Percentiles rank a stretch among this genome's conserved stretches.
Conservation (phyloP, 495 filamentous ascomycete genomes). For the Neurospora sublineolata region DNA sequence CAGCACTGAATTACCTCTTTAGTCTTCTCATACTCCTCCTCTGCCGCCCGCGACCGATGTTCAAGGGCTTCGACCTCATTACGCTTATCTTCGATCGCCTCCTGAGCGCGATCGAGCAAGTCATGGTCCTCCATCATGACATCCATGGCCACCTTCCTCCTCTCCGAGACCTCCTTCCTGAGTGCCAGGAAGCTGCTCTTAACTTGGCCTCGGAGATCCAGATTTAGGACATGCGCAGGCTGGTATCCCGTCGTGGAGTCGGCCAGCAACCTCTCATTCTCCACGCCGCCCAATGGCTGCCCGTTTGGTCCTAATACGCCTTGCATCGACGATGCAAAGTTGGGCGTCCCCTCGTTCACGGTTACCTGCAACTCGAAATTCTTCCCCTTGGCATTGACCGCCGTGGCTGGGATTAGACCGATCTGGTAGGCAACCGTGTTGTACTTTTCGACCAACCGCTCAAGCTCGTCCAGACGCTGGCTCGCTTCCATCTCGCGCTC, state of each 20-base stretch:
- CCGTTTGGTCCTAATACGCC: neutral
- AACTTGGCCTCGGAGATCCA: conserved; percentile 72
- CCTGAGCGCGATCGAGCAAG: conserved; percentile 80
- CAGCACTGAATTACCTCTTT: conserved; percentile 49
- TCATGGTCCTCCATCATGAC: conserved; percentile 85
- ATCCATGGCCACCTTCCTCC: conserved; percentile 69
- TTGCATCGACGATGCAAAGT: conserved; percentile 49
- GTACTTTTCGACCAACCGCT: conserved; percentile 74
- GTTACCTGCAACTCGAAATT: conserved; percentile 72
- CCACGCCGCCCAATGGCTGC: conserved; percentile 46
- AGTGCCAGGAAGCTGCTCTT: conserved; percentile 66
- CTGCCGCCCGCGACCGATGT: conserved; percentile 69
- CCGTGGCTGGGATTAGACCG: conserved; percentile 72
- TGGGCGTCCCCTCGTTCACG: conserved; percentile 49
- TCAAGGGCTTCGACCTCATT: conserved; percentile 87
- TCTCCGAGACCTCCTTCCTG: conserved; percentile 78
- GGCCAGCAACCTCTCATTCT: conserved; percentile 55
- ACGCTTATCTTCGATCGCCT: conserved; percentile 87
- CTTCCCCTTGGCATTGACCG: conserved; percentile 70
- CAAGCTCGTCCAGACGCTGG: conserved; percentile 75
- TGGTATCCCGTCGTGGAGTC: conserved; percentile 79
- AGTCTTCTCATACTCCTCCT: conserved; percentile 88
- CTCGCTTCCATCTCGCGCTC: conserved; percentile 78
- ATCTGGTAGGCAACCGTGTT: conserved; percentile 90
- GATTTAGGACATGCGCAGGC: conserved; percentile 71